Evolutionary conservation across 176 grass and related monocot genomes (phyloP).

Genomic region (Tillandsia leiboldiana): DNA sequence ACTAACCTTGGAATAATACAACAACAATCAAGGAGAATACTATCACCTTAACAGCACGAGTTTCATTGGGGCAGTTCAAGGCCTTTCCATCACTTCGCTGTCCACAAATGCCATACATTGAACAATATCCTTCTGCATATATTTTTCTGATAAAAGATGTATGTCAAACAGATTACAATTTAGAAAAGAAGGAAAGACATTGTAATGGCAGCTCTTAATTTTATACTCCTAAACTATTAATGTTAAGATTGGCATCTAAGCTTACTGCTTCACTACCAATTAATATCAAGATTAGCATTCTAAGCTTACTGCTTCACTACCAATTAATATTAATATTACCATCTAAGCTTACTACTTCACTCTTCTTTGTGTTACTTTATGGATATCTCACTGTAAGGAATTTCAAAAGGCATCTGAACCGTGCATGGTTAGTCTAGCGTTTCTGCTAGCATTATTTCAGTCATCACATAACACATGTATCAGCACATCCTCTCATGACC

Average conservation of each 20-base stretch:
- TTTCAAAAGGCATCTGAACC: too few species aligned
- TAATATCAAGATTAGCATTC: too few species aligned
- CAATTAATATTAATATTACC: background rate
- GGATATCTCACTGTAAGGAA: too few species aligned
- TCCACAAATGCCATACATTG: constrained; percentile 85
- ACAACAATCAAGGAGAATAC: constrained; percentile 11
- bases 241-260: too few species aligned
- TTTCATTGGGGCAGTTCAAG: constrained; percentile 75
- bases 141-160: constrained; percentile 35
- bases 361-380: too few species aligned
- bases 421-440: too few species aligned
- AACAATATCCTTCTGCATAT: constrained; percentile 80
- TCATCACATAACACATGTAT: too few species aligned
- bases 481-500: too few species aligned
- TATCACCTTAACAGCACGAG: constrained; percentile 73
- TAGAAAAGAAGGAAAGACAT: constrained; percentile 14
- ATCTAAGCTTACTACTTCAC: too few species aligned
- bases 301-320: too few species aligned
- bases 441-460: too few species aligned
- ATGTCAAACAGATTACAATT: constrained; percentile 14
- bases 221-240: background rate
- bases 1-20: constrained; percentile 9
- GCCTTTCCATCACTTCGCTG: constrained; percentile 69
- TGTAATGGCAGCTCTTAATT: constrained; percentile 12
- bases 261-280: too few species aligned